A percentile compares a stretch with the other conserved stretches of the same genome.
Conservation (phyloP, 2,329 filamentous ascomycete species). For the Zymoseptoria ardabiliae region DNA sequence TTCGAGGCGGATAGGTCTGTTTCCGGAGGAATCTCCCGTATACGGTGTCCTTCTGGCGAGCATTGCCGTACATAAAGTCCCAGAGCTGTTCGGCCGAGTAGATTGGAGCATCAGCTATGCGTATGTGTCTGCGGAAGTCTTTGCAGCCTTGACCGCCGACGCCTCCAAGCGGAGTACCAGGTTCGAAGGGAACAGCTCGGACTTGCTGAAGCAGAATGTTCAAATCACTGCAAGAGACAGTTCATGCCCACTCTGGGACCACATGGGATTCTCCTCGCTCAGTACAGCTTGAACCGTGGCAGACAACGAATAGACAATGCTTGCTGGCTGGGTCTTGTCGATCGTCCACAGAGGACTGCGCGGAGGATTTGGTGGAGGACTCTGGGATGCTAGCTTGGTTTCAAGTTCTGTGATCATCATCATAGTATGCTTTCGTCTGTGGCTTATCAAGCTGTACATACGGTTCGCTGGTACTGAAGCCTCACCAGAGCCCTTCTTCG, state of each 20-base stretch:
- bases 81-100: background rate
- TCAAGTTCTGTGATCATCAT: background rate
- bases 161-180: background rate
- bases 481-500: background rate
- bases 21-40: background rate
- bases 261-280: background rate
- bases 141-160: background rate
- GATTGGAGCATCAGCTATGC: background rate
- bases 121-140: background rate
- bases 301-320: background rate
- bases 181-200: background rate
- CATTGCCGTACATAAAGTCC: background rate
- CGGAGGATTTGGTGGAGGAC: background rate
- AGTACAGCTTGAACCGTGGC: background rate
- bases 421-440: background rate
- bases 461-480: background rate
- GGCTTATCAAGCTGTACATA: background rate
- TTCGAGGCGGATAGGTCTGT: background rate
- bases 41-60: background rate
- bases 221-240: background rate
- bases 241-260: background rate
- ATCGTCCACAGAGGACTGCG: background rate
- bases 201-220: background rate
- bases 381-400: background rate
- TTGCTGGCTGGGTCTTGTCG: background rate